Percentiles rank a stretch among this genome's conserved stretches.
Evolutionary conservation across 2,329 filamentous ascomycete genomes (phyloP).

Genomic region (Monosporascus sp.): DNA sequence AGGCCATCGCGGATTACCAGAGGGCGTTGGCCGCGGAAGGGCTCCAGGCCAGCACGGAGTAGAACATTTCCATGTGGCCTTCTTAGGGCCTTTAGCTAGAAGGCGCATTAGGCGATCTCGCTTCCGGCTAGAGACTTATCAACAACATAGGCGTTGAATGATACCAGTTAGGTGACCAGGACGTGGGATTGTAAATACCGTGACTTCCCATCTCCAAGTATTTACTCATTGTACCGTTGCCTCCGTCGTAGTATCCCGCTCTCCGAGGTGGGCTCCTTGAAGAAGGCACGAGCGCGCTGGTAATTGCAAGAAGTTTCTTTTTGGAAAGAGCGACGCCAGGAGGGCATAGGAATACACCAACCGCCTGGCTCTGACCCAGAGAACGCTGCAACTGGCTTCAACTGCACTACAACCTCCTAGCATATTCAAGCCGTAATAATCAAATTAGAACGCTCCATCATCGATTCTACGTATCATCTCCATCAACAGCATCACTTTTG

Average conservation of each 20-base stretch:
- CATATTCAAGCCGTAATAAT: not conserved
- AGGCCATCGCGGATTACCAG: conserved; percentile 66
- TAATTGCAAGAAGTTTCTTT: no score
- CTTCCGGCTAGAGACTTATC: not conserved
- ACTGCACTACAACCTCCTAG: not conserved
- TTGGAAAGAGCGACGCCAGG: not conserved
- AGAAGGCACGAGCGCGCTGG: not conserved
- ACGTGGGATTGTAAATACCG: not conserved
- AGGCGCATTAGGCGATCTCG: not conserved
- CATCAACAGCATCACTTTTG: conserved; percentile 7
- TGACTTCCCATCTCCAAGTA: not conserved
- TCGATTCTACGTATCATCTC: not conserved
- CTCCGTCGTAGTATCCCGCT: not conserved
- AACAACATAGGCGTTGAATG: not conserved
- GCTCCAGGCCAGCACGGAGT: conserved; percentile 41
- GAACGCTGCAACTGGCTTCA: no score
- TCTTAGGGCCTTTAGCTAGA: no score
- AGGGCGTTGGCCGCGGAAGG: conserved; percentile 63
- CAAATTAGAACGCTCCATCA: no score
- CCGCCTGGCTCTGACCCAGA: no score
- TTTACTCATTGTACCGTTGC: not conserved
- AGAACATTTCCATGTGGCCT: conserved; percentile 9
- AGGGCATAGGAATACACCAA: not conserved
- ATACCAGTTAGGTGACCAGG: not conserved
- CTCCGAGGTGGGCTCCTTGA: not conserved